Base-by-base conservation (phyloP, 148 eudicot species). In the Vaccinium vitisidaea region DNA sequence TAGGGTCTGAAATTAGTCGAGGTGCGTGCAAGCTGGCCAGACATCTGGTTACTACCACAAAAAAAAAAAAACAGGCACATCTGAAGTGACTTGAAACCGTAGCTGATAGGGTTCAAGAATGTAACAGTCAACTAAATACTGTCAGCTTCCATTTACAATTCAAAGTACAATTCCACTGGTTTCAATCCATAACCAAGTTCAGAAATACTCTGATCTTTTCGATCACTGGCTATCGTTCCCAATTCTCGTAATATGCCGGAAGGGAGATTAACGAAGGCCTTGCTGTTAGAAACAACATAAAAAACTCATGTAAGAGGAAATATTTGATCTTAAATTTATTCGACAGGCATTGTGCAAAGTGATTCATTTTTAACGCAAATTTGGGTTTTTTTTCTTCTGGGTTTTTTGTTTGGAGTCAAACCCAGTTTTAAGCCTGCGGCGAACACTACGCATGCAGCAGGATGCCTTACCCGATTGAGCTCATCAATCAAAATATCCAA, bases 351-450 rank as follows among this genome's bases (percentile, higher is more conserved):
- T 25, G 71, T 65, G 30, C 71, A 65, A 65, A 27, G 71, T 23
- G 71, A 65, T 2, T 23, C 11, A 27, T 65, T 59, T 59, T 4
- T 4, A 61, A 61, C 19, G 71, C 32, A 27, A 23, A 32, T 70
- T 16, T 0, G 56, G 69, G 48, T 55, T 65, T 19, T 49, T 58
- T 77, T 39, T 32, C 49, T 54, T 70, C 74, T 80, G 13, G 95
- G 95, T 59, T 88, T 76, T 36, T 39, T 80, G 30, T 90, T 87
- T 39, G 94, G 92, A 85, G 73, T 58, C 49, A 92, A 89, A 74
- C 98, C 96, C n/a, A 82, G 84, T 83, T 94, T 95, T 82, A 95
- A 69, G 8, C 96, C 96, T 16, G 89, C 84, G 67, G 93, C 93
- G 84, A 90, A 95, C 53, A 95, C 80, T 75, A 30, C 69, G 80